These are phyloP conservation scores for Akanthomyces uredinophilus DNA, from an alignment of 2,329 filamentous ascomycete genomes.

Conservation along the genomic window DNA sequence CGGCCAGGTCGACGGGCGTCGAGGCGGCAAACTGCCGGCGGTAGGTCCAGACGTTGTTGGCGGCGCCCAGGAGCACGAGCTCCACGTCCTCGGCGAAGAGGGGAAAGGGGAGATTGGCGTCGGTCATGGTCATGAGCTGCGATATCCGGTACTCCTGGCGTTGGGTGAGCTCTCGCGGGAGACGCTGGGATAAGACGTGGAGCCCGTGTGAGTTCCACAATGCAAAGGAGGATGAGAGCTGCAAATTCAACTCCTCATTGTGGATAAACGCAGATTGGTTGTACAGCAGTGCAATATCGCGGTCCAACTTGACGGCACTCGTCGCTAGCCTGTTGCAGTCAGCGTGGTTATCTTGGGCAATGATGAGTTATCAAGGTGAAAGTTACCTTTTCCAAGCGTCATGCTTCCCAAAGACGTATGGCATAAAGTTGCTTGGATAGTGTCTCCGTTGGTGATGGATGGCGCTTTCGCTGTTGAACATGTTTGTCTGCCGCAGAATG, in stretches of 20 bases:
- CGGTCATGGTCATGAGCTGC: constrained; percentile 26
- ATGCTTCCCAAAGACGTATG: constrained; percentile 27
- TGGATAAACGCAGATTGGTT: constrained; percentile 28
- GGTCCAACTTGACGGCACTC: constrained; percentile 35
- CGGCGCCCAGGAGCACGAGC: constrained; percentile 26
- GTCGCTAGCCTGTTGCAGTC: constrained; percentile 27
- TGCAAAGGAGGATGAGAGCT: constrained; percentile 29
- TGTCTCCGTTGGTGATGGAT: constrained; percentile 31
- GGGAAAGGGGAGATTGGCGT: constrained; percentile 22
- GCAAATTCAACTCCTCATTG: constrained; percentile 33
- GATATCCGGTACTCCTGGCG: constrained; percentile 27
- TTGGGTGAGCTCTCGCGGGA: constrained; percentile 27
- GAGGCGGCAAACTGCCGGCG: constrained; percentile 20
- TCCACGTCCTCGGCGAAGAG: constrained; percentile 32
- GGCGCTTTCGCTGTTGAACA: constrained; percentile 31
- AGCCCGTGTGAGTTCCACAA: constrained; percentile 35
- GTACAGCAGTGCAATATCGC: constrained; percentile 30
- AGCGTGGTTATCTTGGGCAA: background rate
- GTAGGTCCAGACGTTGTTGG: constrained; percentile 27
- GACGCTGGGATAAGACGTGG: constrained; percentile 31
- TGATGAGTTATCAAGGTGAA: background rate
- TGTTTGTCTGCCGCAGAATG: constrained; percentile 30
- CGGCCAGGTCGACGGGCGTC: constrained; percentile 13
- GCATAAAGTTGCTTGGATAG: constrained; percentile 33
- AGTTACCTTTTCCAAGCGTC: constrained; percentile 33